Evolutionary conservation across 1,284 basidiomycete genomes (phyloP), one percentile per base, ranked within the genome.

Genomic region (Tylopilus sp.): DNA sequence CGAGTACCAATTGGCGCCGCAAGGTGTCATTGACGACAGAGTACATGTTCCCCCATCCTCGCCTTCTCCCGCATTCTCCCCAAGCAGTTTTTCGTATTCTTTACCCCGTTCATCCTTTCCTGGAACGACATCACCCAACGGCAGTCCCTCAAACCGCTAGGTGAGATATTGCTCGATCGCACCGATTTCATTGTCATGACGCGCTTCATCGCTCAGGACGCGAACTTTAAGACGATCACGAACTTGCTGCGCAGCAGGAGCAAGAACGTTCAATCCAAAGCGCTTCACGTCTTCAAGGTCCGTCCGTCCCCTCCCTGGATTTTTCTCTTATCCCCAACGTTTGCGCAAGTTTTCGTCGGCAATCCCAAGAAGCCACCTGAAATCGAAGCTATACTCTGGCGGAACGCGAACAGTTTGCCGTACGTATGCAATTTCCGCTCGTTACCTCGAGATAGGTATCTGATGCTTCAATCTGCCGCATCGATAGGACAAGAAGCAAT

Each of bases 181-280:
- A 93, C 94, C 36, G 98, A 99, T 72, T 99, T 97, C 75, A 88
- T 81, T 59, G 90, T 97, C 65, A 99, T 99, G 95, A 98, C 94
- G 1, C 80, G 85, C 17, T 99, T 98, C 68, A 98, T 99, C 59
- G 82, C 89, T 4, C 85, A 83, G 61, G 87, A 89, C 64, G 86
- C 86, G 31, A 99, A 99, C 67, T 78, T 99, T 55, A 98, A 98
- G 82, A 90, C 94, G 82, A 97, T 98, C 91, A 99, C 98, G 95
- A 98, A 98, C 69, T 79, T 99, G 45, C 75, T 99, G 46, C 80
- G 94, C 55, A 93, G 98, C 66, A 93, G 94, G 77, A 95, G 91
- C 77, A 90, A 92, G 77, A 98, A 99, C 70, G 99, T 99, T 48
- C 95, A 99, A 70, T 98, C 98, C 54, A 95, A 99, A 70, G 94